Evolutionary conservation across 768 basidiomycete species (phyloP).

Genomic region (Russula sp.): DNA sequence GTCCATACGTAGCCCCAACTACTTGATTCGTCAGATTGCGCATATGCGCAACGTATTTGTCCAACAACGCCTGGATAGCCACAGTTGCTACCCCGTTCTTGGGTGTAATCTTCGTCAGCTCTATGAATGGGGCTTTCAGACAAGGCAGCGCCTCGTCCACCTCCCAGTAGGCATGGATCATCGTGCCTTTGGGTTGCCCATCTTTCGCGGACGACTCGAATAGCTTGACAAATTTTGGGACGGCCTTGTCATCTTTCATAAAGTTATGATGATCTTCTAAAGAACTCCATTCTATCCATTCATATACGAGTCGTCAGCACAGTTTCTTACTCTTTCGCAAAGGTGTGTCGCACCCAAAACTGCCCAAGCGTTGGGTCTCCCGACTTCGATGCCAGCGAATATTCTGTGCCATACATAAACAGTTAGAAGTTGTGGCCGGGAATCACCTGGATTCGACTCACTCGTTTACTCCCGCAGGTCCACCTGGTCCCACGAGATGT

Average conservation of each 20-base stretch:
- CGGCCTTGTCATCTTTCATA: not conserved
- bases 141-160: not conserved
- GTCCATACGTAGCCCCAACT: slow-evolving; percentile 7
- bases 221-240: not conserved
- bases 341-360: not conserved
- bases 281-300: slow-evolving; percentile 8
- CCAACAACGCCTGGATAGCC: not conserved
- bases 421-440: not conserved
- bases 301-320: not conserved
- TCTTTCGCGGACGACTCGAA: slow-evolving; percentile 7
- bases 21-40: not conserved
- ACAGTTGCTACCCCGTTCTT: not conserved
- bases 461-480: slow-evolving; percentile 3
- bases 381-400: slow-evolving; percentile 5
- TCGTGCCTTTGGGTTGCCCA: not conserved
- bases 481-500: not conserved
- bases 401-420: not conserved
- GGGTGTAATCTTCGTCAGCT: slow-evolving; percentile 1
- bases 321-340: not conserved
- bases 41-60: slow-evolving; percentile 5
- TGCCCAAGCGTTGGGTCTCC: slow-evolving; percentile 1
- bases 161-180: slow-evolving; percentile 8
- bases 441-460: not conserved
- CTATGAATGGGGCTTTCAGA: slow-evolving; percentile 4
- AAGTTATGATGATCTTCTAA: slow-evolving; percentile 5